Evolutionary conservation across 2,329 filamentous ascomycete species (phyloP).

Genomic region (Lecanosticta acicola): DNA sequence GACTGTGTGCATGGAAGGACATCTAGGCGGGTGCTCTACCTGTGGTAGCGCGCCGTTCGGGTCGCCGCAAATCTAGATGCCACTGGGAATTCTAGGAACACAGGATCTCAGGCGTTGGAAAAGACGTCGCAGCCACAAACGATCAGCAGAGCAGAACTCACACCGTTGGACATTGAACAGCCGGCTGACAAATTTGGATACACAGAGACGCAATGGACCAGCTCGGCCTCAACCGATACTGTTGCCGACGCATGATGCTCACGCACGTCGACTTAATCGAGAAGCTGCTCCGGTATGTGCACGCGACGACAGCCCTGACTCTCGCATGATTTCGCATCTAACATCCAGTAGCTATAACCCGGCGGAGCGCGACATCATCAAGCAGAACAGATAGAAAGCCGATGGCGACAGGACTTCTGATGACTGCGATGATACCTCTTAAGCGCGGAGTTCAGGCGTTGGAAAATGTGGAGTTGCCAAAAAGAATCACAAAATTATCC

Average conservation of each 20-base stretch:
- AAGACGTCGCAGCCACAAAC: too few relatives aligned
- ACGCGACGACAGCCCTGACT: neutral
- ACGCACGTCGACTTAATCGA: slow-evolving; percentile 98
- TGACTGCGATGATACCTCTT: neutral
- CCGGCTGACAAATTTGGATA: neutral
- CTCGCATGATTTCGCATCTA: neutral
- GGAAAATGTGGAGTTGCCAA: too few relatives aligned
- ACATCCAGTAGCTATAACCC: slow-evolving; percentile 31
- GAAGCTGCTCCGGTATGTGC: slow-evolving; percentile 82
- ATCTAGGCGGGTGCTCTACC: too few relatives aligned
- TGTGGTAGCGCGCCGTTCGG: too few relatives aligned
- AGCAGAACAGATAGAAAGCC: slow-evolving; percentile 16
- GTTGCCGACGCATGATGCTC: slow-evolving; percentile 99
- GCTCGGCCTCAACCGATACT: slow-evolving; percentile 90
- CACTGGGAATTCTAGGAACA: too few relatives aligned
- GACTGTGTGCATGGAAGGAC: too few relatives aligned
- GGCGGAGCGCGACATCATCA: slow-evolving; percentile 35
- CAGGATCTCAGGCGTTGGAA: too few relatives aligned
- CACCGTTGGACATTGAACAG: too few relatives aligned
- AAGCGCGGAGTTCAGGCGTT: slow-evolving; percentile 1
- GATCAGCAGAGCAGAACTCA: neutral
- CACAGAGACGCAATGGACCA: slow-evolving; percentile 90
- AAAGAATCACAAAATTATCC: too few relatives aligned
- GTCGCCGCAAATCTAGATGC: too few relatives aligned
- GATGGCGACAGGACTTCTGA: neutral